Conservation (phyloP, 1,284 basidiomycete species). For the Puccinia hordei region DNA sequence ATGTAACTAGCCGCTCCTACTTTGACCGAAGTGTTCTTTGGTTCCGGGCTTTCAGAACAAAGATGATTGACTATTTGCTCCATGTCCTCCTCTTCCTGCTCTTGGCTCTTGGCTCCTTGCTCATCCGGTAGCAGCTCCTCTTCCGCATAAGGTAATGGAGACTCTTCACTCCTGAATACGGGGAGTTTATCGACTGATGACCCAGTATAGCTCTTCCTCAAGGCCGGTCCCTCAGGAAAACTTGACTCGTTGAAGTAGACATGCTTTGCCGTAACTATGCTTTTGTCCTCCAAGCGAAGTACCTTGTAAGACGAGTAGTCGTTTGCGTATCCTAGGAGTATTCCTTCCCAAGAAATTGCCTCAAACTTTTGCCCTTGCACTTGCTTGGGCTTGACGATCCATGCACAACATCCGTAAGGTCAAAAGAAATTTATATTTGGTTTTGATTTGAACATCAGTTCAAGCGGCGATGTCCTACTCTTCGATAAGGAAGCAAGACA, state of each 20-base stretch:
- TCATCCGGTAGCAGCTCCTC: no score
- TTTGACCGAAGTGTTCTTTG: no score
- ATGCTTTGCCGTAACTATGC: background rate
- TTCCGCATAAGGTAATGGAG: no score
- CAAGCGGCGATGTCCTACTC: background rate
- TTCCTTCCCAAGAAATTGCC: background rate
- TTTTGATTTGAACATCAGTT: background rate
- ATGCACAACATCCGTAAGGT: background rate
- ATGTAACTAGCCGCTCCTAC: no score
- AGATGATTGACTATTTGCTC: no score
- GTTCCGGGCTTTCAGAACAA: no score
- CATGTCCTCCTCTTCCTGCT: no score
- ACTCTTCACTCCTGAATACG: no score
- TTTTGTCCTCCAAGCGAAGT: background rate
- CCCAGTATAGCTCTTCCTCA: no score
- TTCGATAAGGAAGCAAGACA: background rate
- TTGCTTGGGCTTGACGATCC: background rate
- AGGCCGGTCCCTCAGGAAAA: background rate
- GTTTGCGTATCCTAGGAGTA: slow-evolving; percentile 11
- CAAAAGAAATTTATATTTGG: background rate
- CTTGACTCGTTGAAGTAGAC: background rate
- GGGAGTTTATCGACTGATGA: no score
- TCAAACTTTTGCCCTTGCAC: background rate
- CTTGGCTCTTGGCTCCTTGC: no score
- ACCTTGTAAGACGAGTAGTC: background rate